phyloP scores from a whole-genome alignment of 176 grass and related monocot species.

The Pontederia crassipes region DNA sequence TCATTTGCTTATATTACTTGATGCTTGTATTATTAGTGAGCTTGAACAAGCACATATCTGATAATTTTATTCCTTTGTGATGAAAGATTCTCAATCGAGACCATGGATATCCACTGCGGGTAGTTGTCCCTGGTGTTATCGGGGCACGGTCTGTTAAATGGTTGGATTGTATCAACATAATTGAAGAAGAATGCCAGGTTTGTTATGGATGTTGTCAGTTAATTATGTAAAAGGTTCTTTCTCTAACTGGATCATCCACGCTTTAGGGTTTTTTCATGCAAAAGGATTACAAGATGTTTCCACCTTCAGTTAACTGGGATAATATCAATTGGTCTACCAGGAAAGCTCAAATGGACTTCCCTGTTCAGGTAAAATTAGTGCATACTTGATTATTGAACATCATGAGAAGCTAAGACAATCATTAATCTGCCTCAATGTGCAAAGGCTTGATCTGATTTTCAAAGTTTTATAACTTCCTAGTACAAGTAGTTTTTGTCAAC shows the following conservation, averaged over 20 bases:
- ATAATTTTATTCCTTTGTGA: neutral
- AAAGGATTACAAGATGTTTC: slow-evolving; percentile 55
- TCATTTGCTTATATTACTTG: neutral
- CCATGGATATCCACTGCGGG: slow-evolving; percentile 42
- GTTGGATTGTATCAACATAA: slow-evolving; percentile 39
- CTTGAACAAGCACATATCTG: neutral
- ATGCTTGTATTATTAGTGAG: neutral
- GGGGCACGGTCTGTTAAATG: slow-evolving; percentile 49
- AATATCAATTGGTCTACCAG: slow-evolving; percentile 43
- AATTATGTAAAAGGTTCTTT: neutral
- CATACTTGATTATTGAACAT: neutral
- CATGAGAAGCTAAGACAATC: too few species aligned
- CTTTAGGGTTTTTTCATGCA: slow-evolving; percentile 47
- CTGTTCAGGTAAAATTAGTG: slow-evolving; percentile 34
- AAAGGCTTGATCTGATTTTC: too few species aligned
- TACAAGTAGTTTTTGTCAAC: too few species aligned
- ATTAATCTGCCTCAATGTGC: too few species aligned
- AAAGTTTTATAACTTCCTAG: too few species aligned
- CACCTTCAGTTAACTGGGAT: slow-evolving; percentile 46
- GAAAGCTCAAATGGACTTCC: slow-evolving; percentile 47
- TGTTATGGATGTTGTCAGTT: slow-evolving; percentile 6
- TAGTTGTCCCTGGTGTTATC: slow-evolving; percentile 44
- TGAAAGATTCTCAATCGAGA: slow-evolving; percentile 33
- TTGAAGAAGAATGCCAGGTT: slow-evolving; percentile 43
- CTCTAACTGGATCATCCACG: neutral